Percentiles rank a stretch among this genome's conserved stretches.
phyloP scores from a whole-genome alignment of 108 stramenopile genomes.

The Cyclotella atomus region DNA sequence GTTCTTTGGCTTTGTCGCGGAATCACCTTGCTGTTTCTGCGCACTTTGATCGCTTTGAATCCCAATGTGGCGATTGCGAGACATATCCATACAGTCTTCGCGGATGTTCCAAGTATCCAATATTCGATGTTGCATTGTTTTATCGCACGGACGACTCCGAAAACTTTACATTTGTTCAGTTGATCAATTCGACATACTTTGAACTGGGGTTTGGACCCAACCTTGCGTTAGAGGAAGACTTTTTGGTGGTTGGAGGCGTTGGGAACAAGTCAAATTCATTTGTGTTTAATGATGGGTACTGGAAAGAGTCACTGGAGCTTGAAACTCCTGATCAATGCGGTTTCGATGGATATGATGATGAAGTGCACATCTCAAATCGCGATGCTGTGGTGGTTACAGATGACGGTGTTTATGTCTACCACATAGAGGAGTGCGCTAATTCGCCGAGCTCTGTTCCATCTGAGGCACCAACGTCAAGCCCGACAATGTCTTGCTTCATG shows the following conservation, averaged over 20 bases:
- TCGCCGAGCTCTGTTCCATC: conserved; percentile 10
- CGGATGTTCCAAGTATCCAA: not conserved
- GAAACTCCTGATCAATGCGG: not conserved
- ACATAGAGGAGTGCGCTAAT: not conserved
- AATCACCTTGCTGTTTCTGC: conserved; percentile 1
- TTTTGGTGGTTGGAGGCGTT: not conserved
- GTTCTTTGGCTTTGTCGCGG: not conserved
- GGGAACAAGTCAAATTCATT: not conserved
- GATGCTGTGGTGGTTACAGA: not conserved
- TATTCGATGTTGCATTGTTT: not conserved
- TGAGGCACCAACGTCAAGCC: not conserved
- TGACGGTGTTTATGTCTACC: not conserved
- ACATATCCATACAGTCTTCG: not conserved
- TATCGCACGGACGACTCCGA: not conserved
- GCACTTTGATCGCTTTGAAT: not conserved
- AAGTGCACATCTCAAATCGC: not conserved
- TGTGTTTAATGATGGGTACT: not conserved
- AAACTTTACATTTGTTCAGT: not conserved
- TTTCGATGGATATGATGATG: not conserved
- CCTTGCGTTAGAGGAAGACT: not conserved
- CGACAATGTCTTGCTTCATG: not conserved
- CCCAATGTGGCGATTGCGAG: not conserved
- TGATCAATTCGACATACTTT: not conserved
- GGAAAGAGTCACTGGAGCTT: not conserved
- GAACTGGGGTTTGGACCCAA: conserved; percentile 4